A percentile compares a stretch with the other conserved stretches of the same genome.
Conservation (phyloP, 768 basidiomycete genomes). For the Chalciporus chontae region DNA sequence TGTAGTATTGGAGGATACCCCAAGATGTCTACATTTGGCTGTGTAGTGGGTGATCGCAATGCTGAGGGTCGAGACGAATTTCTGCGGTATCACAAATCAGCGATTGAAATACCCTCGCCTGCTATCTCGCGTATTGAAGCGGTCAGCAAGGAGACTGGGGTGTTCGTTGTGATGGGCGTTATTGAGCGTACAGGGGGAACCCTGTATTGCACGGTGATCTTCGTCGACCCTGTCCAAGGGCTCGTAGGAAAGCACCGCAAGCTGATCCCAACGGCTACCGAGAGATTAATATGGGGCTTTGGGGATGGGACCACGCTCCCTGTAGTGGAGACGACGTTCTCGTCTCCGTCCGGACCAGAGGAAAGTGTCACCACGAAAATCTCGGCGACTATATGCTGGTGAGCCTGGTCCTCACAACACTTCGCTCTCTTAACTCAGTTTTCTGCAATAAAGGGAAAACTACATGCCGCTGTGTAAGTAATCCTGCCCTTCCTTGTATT, state of each 20-base stretch:
- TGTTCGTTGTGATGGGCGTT: conserved; percentile 58
- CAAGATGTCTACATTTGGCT: conserved; percentile 44
- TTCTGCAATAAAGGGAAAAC: conserved; percentile 52
- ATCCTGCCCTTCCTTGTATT: background rate
- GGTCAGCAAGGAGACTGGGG: conserved; percentile 44
- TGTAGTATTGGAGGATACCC: conserved; percentile 57
- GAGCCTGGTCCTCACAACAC: conserved; percentile 11
- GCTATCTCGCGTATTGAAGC: conserved; percentile 44
- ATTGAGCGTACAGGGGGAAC: conserved; percentile 59
- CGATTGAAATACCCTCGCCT: conserved; percentile 55
- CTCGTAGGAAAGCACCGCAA: conserved; percentile 63
- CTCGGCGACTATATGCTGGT: conserved; percentile 60
- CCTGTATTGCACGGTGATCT: conserved; percentile 58
- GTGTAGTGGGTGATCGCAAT: conserved; percentile 46
- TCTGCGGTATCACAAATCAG: conserved; percentile 49
- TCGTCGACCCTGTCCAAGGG: conserved; percentile 50
- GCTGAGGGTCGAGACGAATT: conserved; percentile 57
- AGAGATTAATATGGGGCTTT: conserved; percentile 60
- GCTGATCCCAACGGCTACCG: conserved; percentile 57
- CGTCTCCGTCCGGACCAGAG: conserved; percentile 12
- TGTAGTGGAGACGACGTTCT: conserved; percentile 42
- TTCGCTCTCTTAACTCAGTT: background rate
- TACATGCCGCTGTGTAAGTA: conserved; percentile 60
- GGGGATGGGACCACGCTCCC: conserved; percentile 55
- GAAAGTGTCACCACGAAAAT: conserved; percentile 40